phyloP scores from a whole-genome alignment of 257 asterid species.

The Cynanchum wilfordii region DNA sequence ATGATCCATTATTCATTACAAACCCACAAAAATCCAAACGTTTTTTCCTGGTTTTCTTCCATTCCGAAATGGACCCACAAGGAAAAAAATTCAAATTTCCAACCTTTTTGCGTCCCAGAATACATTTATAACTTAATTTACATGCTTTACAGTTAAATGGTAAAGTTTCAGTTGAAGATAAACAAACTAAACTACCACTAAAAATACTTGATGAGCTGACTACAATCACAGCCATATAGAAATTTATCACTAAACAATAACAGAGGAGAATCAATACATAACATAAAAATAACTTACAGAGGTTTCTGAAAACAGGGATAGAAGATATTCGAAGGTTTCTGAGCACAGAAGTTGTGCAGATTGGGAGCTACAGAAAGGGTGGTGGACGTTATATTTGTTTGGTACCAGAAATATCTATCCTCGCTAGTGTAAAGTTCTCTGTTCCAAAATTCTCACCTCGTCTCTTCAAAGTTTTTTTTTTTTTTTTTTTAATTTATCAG shows the following conservation, averaged over 20 bases:
- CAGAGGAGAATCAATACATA: constrained; percentile 3
- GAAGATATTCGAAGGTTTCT: background rate
- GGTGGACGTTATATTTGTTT: background rate
- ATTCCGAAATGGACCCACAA: constrained; percentile 31
- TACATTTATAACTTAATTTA: constrained; percentile 25
- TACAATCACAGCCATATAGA: constrained; percentile 53
- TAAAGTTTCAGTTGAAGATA: constrained; percentile 28
- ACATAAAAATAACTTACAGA: background rate
- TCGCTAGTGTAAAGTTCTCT: no score
- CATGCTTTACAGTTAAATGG: constrained; percentile 17
- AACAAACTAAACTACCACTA: constrained; percentile 34
- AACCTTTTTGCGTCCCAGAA: constrained; percentile 31
- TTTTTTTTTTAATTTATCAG: no score
- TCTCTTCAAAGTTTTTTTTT: no score
- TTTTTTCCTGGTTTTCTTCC: constrained; percentile 45
- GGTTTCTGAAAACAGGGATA: background rate
- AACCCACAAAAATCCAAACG: constrained; percentile 30
- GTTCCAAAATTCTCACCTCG: no score
- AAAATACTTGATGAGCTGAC: constrained; percentile 43
- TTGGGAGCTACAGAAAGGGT: background rate
- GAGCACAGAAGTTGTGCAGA: background rate
- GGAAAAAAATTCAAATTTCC: constrained; percentile 28
- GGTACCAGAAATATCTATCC: background rate
- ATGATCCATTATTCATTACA: constrained; percentile 38
- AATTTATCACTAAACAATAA: background rate